Evolutionary conservation across 1,139 yeast genomes (phyloP), one percentile per base, ranked within the genome.

Genomic region (Blastobotrys arbuscula): DNA sequence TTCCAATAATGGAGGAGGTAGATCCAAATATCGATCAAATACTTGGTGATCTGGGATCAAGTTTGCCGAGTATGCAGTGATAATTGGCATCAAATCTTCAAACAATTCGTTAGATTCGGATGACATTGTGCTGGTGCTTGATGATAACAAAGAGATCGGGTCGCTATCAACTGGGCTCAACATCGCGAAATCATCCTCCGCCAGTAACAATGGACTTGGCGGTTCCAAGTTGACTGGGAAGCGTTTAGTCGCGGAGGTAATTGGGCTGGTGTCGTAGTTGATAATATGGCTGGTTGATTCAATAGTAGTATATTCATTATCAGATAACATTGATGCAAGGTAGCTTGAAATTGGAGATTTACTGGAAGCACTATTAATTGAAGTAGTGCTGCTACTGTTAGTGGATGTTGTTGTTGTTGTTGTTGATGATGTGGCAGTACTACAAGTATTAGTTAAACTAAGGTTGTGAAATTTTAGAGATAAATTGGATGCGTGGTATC

Each of bases 1-100:
- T 1, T 56, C 59, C 28, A 61, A 49, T 21, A 60, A 43, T 0
- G 64, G 63, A 0, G 63, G 62, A 7, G 59, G 52, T 16, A 39
- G 26, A 26, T 56, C 58, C 23, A 55, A 53, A 51, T 59, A 61
- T 47, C 51, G 47, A 52, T 61, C 65, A 19, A 53, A 53, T 30
- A 60, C 53, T 18, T 43, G 40, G n/a, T 34, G 30, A 30, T 50
- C 53, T 7, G 41, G 39, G 8, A 47, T 33, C 18, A 50, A 23
- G 26, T 42, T 21, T 16, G 48, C 44, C 13, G n/a, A n/a, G 37
- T 40, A 36, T 33, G 36, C 38, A 13, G 13, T 10, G n/a, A 37
- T 34, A 38, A 41, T 34, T 16, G 46, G 35, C 23, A 19, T 13
- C 23, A 38, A 15, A 19, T 33, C 44, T 13, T 36, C 36, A 13